Evolutionary conservation across 2,329 filamentous ascomycete genomes (phyloP), one percentile per base, ranked within the genome.

Genomic region (Beauveria brongniartii): DNA sequence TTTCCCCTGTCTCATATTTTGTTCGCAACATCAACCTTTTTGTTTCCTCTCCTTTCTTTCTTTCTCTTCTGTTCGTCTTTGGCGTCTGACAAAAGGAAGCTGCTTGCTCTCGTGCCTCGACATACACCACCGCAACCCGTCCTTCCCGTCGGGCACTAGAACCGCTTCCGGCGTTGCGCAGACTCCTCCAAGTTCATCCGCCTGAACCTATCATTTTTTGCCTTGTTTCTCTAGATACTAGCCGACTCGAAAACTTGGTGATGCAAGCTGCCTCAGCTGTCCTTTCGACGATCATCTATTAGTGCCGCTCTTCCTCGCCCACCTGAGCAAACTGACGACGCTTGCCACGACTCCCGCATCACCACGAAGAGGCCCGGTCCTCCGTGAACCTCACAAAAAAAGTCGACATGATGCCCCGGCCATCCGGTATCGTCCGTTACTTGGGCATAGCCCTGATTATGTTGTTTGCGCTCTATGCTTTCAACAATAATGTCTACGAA

Each of bases 341-440:
- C 47, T 43, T 26, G 34, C 37, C 28, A 14, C 57, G 41, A 8
- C 37, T 26, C 12, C 14, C 26, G 10, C 46, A 30, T 34, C 24
- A 51, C 7, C 24, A 22, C 20, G 37, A 41, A 26, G 9, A 24
- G 34, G 22, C 48, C 28, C n/a, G 16, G 9, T 9, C 44, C 30
- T 43, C 22, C 9, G 16, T 14, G 12, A 12, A n/a, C 6, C 22
- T 26, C 16, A 22, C 24, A 37, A 24, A 5, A 5, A 18, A 41
- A 41, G 3, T 24, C 34, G 52, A 4, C 41, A 62, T 58, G 60
- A 30, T 59, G 61, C 73, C 77, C 62, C 74, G 77, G 59, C 74
- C 72, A 9, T 77, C 76, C 55, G 74, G 77, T 65, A 70, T 78
- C 59, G 62, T 78, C 28, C 77, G 76, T 59, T 79, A 76, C 61